Evolutionary conservation across 495 filamentous ascomycete genomes (phyloP), one percentile per base, ranked within the genome.

Genomic region (Echria macrotheca): DNA sequence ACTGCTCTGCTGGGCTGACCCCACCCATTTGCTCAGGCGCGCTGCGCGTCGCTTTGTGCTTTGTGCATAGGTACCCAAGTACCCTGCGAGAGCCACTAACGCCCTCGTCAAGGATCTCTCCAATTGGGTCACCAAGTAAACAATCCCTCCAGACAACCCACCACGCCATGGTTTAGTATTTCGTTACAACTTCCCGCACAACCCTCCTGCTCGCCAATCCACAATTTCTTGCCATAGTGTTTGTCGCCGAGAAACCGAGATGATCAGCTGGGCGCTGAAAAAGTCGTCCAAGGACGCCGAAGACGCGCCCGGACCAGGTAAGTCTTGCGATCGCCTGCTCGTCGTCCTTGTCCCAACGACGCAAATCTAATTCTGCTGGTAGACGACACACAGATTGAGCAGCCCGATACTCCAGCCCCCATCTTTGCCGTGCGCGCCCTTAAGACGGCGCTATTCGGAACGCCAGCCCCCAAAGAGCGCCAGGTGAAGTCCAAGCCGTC

Each of bases 391-490:
- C 70, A 74, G 49, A 54, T 73, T 15, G 89, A 95, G 36, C 74
- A 78, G 6, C 93, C 91, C 50, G 88, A 95, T 53, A 97, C 93
- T 5, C 94, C 93, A 9, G 94, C 89, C 21, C 89, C 91, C 18
- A 79, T 96, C 1, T 97, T 98, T 70, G 91, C 91, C 10, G 80
- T 93, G 48, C 89, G 91, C 58, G 94, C 93, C 14, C 82, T 97
- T 67, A 93, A 87, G 58, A 90, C 86, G 47, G 90, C 87, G 14
- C 64, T 98, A 28, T 97, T 95, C 72, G 93, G 94, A 26, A 91
- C 88, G 2, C 88, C 89, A 14, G 80, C 73, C 5, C 62, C 62
- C 9, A 54, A 55, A 31, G 67, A 77, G 15, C 53, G 53, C 26
- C 47, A 44, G 22, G 8, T 18, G 18, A 50, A 43, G n/a, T 43